Conservation (phyloP, 768 basidiomycete genomes). For the Pleurotus citrinopileatus region DNA sequence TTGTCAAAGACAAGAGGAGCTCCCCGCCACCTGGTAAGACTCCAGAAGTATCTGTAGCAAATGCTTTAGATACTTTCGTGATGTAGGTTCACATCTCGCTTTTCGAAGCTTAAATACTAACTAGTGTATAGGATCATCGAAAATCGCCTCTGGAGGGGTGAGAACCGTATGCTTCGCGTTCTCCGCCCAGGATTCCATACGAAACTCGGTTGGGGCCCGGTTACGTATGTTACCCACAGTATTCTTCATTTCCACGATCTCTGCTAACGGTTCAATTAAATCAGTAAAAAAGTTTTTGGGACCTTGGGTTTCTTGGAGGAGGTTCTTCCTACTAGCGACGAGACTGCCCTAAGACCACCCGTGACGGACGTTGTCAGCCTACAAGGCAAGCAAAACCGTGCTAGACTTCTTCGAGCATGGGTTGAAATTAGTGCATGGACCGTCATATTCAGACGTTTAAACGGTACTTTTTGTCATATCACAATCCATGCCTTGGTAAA, state of each 20-base stretch:
- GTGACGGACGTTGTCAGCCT: constrained; percentile 41
- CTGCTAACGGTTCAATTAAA: constrained; percentile 7
- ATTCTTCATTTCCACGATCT: constrained; percentile 1
- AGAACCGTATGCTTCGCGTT: constrained; percentile 55
- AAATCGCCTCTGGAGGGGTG: constrained; percentile 72
- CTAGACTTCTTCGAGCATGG: constrained; percentile 76
- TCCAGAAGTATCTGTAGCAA: constrained; percentile 50
- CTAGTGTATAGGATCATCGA: constrained; percentile 51
- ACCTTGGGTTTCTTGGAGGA: constrained; percentile 37
- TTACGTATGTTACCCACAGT: constrained; percentile 44
- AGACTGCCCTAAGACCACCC: constrained; percentile 53
- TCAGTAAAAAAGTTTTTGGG: constrained; percentile 44
- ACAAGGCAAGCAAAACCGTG: constrained; percentile 49
- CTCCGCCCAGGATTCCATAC: constrained; percentile 50
- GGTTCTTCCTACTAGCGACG: constrained; percentile 25
- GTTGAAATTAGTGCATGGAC: constrained; percentile 72
- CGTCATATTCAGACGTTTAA: constrained; percentile 48
- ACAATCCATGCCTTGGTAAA: neutral
- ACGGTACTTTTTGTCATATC: constrained; percentile 35
- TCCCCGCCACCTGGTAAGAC: constrained; percentile 57
- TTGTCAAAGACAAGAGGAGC: constrained; percentile 55
- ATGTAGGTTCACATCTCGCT: constrained; percentile 47
- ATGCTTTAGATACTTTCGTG: constrained; percentile 64
- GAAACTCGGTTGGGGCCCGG: constrained; percentile 65
- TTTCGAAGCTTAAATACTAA: constrained; percentile 12